Base-by-base conservation (phyloP, 495 filamentous ascomycete genomes). In the Neurospora cerealis region DNA sequence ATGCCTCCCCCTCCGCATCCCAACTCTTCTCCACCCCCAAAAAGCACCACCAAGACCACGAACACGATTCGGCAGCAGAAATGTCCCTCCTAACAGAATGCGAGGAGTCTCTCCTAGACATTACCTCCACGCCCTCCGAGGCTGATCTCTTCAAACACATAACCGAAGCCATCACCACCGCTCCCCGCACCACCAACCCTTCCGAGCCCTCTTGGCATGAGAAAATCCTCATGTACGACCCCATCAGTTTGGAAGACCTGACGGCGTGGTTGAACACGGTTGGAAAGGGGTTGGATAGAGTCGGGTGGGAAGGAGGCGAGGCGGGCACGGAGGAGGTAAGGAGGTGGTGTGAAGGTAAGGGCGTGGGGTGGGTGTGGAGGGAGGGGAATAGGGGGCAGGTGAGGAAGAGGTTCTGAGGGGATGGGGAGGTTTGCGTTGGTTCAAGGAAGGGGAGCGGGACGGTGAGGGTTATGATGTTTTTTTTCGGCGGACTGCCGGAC, bases 191-290 rank as follows among this genome's bases (percentile, higher is more conserved):
- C 19, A 87, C 79, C 54, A 83, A 87, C 78, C 84, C 81, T 6
- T 72, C 73, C 36, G 80, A 83, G 40, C 89, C 88, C 13, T 93
- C 86, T 8, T 98, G 93, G 91, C 85, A 96, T 71, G 91, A 97
- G 83, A 95, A 94, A 80, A 97, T 99, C 69, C 85, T 98, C 21
- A 90, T 97, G 82, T 98, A 95, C 79, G 95, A 98, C 75, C 94
- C 96, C 1, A 91, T 99, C 46, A 85, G 96, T 1, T 79, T 98
- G 1, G 96, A 98, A 80, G 96, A 98, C 72, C 83, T 99, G 10
- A 86, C 94, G 6, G 83, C 81, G 2, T 98, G 93, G 93, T 80
- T 99, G 34, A 97, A 97, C 74, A 86, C 85, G 21, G 89, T 91
- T 40, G 90, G 90, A 10, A 78, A 96, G 41, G 91, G 90, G 5